Evolutionary conservation across 2,329 filamentous ascomycete species (phyloP).

Genomic region (Xylariaceae sp.): DNA sequence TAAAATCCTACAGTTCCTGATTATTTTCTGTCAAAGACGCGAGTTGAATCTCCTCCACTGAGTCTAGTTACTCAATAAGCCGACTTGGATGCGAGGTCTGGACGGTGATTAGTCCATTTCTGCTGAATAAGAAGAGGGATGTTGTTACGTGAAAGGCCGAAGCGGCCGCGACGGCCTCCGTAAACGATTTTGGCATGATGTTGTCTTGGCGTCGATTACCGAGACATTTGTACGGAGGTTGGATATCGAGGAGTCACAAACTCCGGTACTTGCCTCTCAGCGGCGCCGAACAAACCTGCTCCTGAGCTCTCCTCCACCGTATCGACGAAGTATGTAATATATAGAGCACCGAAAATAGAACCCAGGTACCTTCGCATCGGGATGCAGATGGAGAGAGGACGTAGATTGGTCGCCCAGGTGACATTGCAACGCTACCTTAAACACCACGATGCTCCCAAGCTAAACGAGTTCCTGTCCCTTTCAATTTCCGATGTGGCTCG

Average conservation of each 20-base stretch:
- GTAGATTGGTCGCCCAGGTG: no score
- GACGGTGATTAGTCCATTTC: slow-evolving; percentile 5
- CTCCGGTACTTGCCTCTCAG: not conserved
- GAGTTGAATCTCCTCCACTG: not conserved
- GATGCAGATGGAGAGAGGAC: no score
- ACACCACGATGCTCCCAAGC: no score
- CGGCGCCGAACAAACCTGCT: no score
- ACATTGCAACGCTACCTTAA: no score
- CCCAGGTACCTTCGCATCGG: no score
- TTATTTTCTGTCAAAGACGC: not conserved
- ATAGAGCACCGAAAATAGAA: no score
- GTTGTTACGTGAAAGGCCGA: not conserved
- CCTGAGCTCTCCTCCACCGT: no score
- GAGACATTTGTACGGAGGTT: slow-evolving; percentile 11
- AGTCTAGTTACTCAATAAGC: not conserved
- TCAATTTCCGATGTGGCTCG: slow-evolving; percentile 1
- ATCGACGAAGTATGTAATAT: no score
- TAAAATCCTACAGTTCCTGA: not conserved
- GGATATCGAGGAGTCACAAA: slow-evolving; percentile 7
- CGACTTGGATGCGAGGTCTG: slow-evolving; percentile 1
- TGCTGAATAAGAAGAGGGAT: slow-evolving; percentile 2
- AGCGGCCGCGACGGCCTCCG: not conserved
- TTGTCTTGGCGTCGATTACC: slow-evolving; percentile 15
- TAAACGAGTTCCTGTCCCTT: no score
- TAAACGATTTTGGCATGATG: not conserved